Evolutionary conservation across 2,329 filamentous ascomycete species (phyloP), one percentile per base, ranked within the genome.

Genomic region (Penicillium thymicola): DNA sequence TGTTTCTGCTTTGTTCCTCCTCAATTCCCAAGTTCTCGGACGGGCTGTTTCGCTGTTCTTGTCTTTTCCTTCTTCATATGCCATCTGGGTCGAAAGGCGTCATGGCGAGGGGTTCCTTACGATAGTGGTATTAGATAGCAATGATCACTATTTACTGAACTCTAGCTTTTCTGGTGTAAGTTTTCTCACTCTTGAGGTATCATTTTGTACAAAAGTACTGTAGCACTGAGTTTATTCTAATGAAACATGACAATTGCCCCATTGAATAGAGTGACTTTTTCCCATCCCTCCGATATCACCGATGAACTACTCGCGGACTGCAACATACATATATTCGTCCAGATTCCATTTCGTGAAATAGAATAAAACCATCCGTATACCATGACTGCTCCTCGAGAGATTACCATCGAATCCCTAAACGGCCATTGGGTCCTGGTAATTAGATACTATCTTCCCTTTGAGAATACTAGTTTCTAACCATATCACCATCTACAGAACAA

Each of bases 51-150:
- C 48, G 13, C 34, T 56, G 50, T 47, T 45, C 48, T 23, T 55
- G 16, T 18, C 21, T 41, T 51, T 51, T 51, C 28, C 57, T 28
- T 43, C 37, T 34, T 50, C 46, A 41, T 41, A 57, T 60, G 57
- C 56, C 57, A 54, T 60, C 44, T 52, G 57, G 63, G 54, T 49
- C 55, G 48, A 59, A 54, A 55, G 64, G 64, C 61, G 65, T 65
- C 55, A 57, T 55, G 61, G 59, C 41, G 58, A 47, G 45, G 45
- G 50, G 51, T 58, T 48, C 57, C 34, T 57, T 57, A 47, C 45
- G 46, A 61, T 57, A 49, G 43, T 66, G 63, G 57, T 65, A 60
- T 63, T 66, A 67, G 65, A 66, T 65, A 65, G 61, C 54, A 67
- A 66, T 65, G 59, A 46, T 42, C 27, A 48, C 41, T 59, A 60